phyloP scores from a whole-genome alignment of 1,284 basidiomycete genomes.

The Jaminaea rosea region DNA sequence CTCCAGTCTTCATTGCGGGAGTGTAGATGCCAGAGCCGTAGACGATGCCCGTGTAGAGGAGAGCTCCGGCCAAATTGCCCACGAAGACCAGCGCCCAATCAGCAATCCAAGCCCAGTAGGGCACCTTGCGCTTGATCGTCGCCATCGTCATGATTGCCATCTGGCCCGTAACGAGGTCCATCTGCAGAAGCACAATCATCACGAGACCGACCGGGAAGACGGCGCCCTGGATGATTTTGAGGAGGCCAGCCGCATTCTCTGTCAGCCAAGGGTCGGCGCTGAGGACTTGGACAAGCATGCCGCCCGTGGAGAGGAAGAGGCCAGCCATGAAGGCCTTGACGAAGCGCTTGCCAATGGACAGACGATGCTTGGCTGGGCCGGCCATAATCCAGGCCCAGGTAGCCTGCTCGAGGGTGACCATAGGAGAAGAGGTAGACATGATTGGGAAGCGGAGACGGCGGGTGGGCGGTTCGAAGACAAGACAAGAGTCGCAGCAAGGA shows the following conservation, averaged over 20 bases:
- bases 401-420: constrained; percentile 31
- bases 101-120: constrained; percentile 29
- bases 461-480: no score
- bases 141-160: constrained; percentile 36
- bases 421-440: constrained; percentile 21
- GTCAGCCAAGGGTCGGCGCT: constrained; percentile 28
- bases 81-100: constrained; percentile 56
- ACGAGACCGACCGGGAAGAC: constrained; percentile 32
- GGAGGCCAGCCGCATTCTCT: constrained; percentile 12
- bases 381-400: constrained; percentile 35
- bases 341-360: constrained; percentile 21
- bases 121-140: constrained; percentile 27
- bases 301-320: constrained; percentile 27
- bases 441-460: no score
- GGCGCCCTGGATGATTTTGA: constrained; percentile 7
- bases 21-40: constrained; percentile 27
- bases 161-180: constrained; percentile 27
- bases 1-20: constrained; percentile 14
- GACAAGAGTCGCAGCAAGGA: no score
- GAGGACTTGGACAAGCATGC: constrained; percentile 31
- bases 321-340: constrained; percentile 30
- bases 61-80: constrained; percentile 62
- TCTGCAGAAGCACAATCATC: constrained; percentile 35
- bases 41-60: constrained; percentile 60
- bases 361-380: constrained; percentile 21